Percentiles rank a stretch among this genome's conserved stretches.
These are phyloP conservation scores for Cajanus cajan DNA, from an alignment of 306 rosid genomes.

Conservation along the genomic window DNA sequence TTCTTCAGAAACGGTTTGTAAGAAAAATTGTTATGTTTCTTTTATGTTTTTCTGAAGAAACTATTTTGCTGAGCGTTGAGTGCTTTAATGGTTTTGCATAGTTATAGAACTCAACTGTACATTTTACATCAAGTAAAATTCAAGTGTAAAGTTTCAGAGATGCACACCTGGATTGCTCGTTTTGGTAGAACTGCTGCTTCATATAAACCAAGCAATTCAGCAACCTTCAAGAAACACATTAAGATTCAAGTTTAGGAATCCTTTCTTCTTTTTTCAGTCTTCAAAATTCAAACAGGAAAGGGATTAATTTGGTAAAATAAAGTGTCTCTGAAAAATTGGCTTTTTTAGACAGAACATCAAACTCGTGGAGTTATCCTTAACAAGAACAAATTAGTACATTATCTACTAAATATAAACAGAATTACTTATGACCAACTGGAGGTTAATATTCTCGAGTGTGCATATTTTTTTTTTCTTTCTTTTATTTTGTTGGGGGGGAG, in stretches of 20 bases:
- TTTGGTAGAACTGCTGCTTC: constrained; percentile 92
- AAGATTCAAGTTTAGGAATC: constrained; percentile 2
- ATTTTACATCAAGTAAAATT: constrained; percentile 1
- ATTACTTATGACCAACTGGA: background rate
- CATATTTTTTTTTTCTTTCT: background rate
- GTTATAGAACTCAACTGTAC: background rate
- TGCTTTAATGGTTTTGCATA: background rate
- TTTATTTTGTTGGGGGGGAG: background rate
- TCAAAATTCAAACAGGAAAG: background rate
- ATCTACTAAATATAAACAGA: background rate
- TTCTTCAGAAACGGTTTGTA: background rate
- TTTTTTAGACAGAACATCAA: background rate
- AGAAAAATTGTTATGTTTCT: background rate
- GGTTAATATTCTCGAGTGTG: background rate
- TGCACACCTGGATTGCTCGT: constrained; percentile 90
- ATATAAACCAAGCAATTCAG: constrained; percentile 73
- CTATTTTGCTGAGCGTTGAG: no score
- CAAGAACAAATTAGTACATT: background rate
- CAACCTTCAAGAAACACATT: constrained; percentile 59
- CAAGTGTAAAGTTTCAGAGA: constrained; percentile 20
- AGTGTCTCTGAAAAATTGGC: background rate
- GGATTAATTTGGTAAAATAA: constrained; percentile 1
- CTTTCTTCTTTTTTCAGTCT: background rate
- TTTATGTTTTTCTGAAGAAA: no score
- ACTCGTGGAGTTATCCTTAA: background rate